These are phyloP conservation scores for Magnolia sinica DNA, from an alignment of 164 flowering plant species.

Conservation along the genomic window DNA sequence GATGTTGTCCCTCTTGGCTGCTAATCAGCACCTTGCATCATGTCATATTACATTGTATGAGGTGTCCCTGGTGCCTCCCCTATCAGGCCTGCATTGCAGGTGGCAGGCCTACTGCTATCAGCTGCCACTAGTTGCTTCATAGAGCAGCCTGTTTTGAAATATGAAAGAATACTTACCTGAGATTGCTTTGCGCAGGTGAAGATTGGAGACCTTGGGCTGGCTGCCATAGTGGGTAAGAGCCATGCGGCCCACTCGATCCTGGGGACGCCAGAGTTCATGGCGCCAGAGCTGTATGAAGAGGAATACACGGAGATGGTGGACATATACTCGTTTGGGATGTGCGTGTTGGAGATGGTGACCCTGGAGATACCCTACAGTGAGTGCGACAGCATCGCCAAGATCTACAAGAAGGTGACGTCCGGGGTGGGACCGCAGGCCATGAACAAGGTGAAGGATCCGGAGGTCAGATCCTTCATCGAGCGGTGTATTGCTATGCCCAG, in stretches of 20 bases:
- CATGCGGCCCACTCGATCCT: conserved; percentile 68
- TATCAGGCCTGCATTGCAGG: too few relatives aligned
- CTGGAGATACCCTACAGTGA: conserved; percentile 70
- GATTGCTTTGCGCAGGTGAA: conserved; percentile 44
- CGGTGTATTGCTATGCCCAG: conserved; percentile 59
- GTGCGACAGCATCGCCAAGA: conserved; percentile 59
- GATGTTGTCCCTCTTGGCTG: too few relatives aligned
- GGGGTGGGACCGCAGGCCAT: conserved; percentile 62
- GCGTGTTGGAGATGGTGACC: conserved; percentile 73
- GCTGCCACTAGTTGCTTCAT: too few relatives aligned
- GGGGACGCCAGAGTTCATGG: conserved; percentile 88
- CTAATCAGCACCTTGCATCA: too few relatives aligned
- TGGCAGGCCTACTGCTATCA: too few relatives aligned
- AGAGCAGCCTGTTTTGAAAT: too few relatives aligned
- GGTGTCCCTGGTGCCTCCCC: too few relatives aligned
- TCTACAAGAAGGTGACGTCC: conserved; percentile 63
- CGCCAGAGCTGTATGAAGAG: conserved; percentile 81
- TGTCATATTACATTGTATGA: too few relatives aligned
- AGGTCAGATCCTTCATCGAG: conserved; percentile 61
- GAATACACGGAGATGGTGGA: conserved; percentile 75
- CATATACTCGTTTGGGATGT: conserved; percentile 78
- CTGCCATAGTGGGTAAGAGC: conserved; percentile 62
- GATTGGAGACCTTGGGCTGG: conserved; percentile 80
- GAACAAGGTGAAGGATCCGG: conserved; percentile 56
- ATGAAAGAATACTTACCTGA: too few relatives aligned